A percentile compares a stretch with the other conserved stretches of the same genome.
phyloP scores from a whole-genome alignment of 2,329 filamentous ascomycete genomes.

The Neofusicoccum laricinum region DNA sequence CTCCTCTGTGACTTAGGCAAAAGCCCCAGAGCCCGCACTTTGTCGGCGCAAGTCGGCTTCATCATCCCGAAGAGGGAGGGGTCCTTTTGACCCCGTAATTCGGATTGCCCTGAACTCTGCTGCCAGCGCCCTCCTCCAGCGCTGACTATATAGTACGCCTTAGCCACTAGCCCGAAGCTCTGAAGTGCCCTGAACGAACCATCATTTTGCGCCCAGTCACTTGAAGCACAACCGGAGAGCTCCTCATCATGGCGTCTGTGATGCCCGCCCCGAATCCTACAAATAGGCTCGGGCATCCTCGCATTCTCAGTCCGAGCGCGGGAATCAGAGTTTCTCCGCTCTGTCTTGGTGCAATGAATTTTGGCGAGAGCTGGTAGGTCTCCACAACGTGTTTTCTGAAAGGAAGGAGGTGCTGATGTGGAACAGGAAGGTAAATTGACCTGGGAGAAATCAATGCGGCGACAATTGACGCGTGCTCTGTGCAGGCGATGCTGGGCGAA shows the following conservation, averaged over 20 bases:
- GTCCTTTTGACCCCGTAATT: too few species aligned
- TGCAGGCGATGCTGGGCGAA: constrained; percentile 1
- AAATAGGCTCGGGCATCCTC: constrained; percentile 46
- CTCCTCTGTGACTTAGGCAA: too few species aligned
- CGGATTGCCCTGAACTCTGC: too few species aligned
- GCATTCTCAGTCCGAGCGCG: constrained; percentile 50
- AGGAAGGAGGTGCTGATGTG: neutral
- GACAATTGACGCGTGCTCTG: too few species aligned
- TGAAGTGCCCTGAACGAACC: too few species aligned
- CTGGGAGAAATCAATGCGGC: too few species aligned
- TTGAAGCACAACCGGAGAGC: neutral
- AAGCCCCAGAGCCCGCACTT: too few species aligned
- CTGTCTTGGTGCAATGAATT: constrained; percentile 55
- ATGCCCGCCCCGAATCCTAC: neutral
- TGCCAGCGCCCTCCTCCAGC: too few species aligned
- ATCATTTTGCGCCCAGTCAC: too few species aligned
- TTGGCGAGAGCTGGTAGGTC: constrained; percentile 49
- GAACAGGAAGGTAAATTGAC: neutral
- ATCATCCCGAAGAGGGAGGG: neutral
- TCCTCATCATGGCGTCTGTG: neutral
- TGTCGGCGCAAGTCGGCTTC: neutral
- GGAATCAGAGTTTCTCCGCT: constrained; percentile 55
- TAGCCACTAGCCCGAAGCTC: too few species aligned
- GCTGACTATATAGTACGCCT: too few species aligned
- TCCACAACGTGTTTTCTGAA: too few species aligned